Percentiles rank a stretch among this genome's conserved stretches.
These are phyloP conservation scores for Chenopodium suecicum DNA, from an alignment of 148 eudicot genomes.

Conservation along the genomic window DNA sequence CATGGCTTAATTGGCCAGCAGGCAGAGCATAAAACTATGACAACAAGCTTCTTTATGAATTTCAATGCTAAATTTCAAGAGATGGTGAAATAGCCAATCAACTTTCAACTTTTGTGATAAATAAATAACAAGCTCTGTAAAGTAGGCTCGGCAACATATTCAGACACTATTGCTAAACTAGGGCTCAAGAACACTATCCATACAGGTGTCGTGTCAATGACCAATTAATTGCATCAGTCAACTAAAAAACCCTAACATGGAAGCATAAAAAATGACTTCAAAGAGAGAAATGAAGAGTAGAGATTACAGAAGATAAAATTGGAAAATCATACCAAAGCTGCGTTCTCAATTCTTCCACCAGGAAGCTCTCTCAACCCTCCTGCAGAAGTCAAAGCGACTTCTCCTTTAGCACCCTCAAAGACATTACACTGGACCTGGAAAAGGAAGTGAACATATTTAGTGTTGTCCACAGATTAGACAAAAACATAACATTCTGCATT, in stretches of 20 bases:
- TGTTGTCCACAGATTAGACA: background rate
- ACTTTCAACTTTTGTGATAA: background rate
- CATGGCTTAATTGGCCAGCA: background rate
- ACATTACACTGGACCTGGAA: slow-evolving; percentile 79
- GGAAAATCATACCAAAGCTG: slow-evolving; percentile 67
- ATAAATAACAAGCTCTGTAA: background rate
- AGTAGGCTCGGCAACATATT: background rate
- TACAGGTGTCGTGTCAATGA: too few relatives aligned
- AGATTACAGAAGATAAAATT: background rate
- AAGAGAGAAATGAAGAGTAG: background rate
- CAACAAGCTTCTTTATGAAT: background rate
- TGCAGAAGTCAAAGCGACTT: slow-evolving; percentile 77
- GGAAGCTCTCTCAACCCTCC: slow-evolving; percentile 89
- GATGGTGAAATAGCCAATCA: background rate
- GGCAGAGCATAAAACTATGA: background rate
- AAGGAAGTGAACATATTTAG: slow-evolving; percentile 20
- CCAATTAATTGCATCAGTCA: too few relatives aligned
- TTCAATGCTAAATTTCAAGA: background rate
- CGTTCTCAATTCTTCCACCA: slow-evolving; percentile 67
- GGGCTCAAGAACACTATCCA: background rate
- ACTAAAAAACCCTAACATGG: background rate
- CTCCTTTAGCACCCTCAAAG: slow-evolving; percentile 84
- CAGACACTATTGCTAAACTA: background rate
- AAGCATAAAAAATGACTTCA: background rate
- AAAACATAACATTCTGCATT: background rate